Conservation (phyloP, 1,284 basidiomycete species). For the Pholiota adiposa region DNA sequence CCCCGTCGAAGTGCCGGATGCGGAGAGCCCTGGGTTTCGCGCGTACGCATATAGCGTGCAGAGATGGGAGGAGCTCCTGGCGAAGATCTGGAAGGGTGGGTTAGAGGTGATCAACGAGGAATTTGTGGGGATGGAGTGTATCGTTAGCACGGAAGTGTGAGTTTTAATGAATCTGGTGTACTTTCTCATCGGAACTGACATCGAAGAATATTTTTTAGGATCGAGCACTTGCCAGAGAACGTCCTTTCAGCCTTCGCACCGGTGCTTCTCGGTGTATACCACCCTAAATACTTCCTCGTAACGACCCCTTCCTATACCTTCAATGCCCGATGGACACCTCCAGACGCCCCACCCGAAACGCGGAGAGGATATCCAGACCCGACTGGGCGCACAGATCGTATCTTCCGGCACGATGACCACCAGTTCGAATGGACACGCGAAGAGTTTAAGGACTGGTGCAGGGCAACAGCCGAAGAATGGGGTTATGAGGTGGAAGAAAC, state of each 20-base stretch:
- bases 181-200: not conserved
- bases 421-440: constrained; percentile 91
- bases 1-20: constrained; percentile 31
- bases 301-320: constrained; percentile 93
- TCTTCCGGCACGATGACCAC: constrained; percentile 86
- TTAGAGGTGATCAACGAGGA: constrained; percentile 77
- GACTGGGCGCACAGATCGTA: constrained; percentile 71
- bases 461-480: constrained; percentile 66
- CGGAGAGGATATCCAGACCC: constrained; percentile 74
- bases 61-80: constrained; percentile 78
- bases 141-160: constrained; percentile 87
- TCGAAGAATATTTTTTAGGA: constrained; percentile 46
- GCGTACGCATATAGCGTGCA: constrained; percentile 31
- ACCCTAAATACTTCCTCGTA: constrained; percentile 78
- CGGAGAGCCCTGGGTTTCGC: constrained; percentile 19
- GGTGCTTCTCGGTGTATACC: constrained; percentile 82
- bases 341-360: constrained; percentile 47
- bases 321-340: constrained; percentile 83
- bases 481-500: constrained; percentile 68
- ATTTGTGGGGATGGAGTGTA: constrained; percentile 80
- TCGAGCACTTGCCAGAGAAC: constrained; percentile 84
- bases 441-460: constrained; percentile 82
- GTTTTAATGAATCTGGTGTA: constrained; percentile 29
- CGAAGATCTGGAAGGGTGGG: constrained; percentile 83
- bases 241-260: constrained; percentile 82